Conservation (phyloP, 2,329 filamentous ascomycete species). For the Pseudohalonectria lignicola region DNA sequence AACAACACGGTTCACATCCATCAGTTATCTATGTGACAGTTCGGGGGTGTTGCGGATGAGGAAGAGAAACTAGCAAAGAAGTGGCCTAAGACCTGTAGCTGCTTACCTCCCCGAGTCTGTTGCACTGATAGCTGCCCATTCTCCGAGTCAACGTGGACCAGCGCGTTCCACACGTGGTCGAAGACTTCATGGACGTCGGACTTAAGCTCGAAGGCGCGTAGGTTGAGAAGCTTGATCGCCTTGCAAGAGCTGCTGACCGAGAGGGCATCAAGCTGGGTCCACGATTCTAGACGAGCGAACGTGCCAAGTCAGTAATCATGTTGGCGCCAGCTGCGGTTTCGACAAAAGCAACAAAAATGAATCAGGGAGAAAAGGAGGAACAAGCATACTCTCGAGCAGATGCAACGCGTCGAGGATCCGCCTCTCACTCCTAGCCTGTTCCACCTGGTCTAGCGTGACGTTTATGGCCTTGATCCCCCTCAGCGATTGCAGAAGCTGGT, state of each 20-base stretch:
- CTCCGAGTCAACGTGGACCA: conserved; percentile 52
- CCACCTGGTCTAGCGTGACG: conserved; percentile 49
- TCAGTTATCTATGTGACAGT: no score
- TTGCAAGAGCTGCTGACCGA: conserved; percentile 50
- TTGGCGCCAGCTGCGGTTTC: no score
- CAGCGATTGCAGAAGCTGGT: conserved; percentile 41
- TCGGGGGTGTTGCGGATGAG: no score
- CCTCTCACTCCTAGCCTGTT: conserved; percentile 41
- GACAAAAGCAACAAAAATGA: no score
- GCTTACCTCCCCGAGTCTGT: conserved; percentile 36
- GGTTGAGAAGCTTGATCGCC: conserved; percentile 52
- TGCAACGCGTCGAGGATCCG: conserved; percentile 45
- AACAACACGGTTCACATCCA: no score
- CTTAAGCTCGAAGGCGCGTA: conserved; percentile 55
- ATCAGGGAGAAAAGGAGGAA: neutral
- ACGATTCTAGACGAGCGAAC: no score
- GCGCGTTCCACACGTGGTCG: conserved; percentile 56
- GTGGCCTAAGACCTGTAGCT: no score
- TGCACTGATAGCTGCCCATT: conserved; percentile 44
- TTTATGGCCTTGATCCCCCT: conserved; percentile 44
- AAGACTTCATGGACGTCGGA: conserved; percentile 55
- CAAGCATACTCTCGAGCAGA: conserved; percentile 40
- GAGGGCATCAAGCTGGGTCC: conserved; percentile 46
- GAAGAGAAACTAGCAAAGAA: no score
- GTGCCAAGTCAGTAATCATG: no score